Evolutionary conservation across 208 protist genomes (phyloP).

Genomic region (Crithidia brevicula): DNA sequence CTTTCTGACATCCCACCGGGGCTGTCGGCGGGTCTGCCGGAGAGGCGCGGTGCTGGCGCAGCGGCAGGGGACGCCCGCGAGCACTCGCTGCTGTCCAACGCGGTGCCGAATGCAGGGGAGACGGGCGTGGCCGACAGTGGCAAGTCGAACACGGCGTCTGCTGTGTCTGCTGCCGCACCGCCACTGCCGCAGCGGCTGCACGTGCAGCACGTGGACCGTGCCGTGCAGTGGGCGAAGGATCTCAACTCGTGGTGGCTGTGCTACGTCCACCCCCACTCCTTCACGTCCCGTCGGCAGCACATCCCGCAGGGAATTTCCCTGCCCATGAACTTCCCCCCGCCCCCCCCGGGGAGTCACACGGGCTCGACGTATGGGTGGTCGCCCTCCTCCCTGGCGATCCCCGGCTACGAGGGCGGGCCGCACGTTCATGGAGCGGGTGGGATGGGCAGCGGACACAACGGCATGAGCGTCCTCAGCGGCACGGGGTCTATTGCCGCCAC

Average conservation of each 20-base stretch:
- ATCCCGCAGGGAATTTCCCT: constrained; percentile 16
- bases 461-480: background rate
- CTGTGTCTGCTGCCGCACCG: no score
- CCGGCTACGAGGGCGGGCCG: background rate
- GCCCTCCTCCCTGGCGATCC: constrained; percentile 4
- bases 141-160: background rate
- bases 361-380: constrained; percentile 18
- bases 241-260: constrained; percentile 38
- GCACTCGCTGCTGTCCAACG: background rate
- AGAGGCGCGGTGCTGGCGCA: background rate
- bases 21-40: background rate
- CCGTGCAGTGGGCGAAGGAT: constrained; percentile 35
- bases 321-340: background rate
- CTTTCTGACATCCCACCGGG: constrained; percentile 10
- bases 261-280: constrained; percentile 38
- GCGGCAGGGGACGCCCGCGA: background rate
- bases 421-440: no score
- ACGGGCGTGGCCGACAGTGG: background rate
- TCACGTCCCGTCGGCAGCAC: constrained; percentile 28
- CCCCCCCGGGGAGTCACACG: constrained; percentile 5
- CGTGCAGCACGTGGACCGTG: constrained; percentile 7
- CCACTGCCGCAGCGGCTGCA: no score
- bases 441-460: background rate
- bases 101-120: background rate
- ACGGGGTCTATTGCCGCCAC: background rate